These are phyloP conservation scores for Tremella mesenterica DNA, from an alignment of 768 basidiomycete genomes.

Conservation along the genomic window DNA sequence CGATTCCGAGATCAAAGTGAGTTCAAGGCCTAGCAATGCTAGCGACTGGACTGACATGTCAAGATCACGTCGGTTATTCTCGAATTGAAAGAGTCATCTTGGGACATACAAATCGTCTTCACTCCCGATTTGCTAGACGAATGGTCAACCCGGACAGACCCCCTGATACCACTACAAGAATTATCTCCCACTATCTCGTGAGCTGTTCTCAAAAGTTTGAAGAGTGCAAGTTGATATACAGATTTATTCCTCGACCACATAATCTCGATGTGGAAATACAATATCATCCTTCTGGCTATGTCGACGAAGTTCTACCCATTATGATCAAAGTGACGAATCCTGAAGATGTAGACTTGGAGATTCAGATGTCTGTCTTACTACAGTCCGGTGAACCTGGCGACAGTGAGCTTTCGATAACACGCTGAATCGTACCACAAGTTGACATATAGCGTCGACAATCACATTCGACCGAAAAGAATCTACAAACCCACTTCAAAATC, in stretches of 20 bases:
- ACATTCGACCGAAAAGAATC: neutral
- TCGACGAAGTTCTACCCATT: slow-evolving; percentile 75
- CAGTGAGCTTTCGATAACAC: slow-evolving; percentile 8
- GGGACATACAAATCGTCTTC: slow-evolving; percentile 61
- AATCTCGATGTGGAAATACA: slow-evolving; percentile 52
- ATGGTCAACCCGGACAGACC: slow-evolving; percentile 9
- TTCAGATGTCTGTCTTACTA: slow-evolving; percentile 64
- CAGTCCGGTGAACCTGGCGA: slow-evolving; percentile 42
- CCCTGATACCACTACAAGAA: slow-evolving; percentile 5
- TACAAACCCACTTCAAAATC: neutral
- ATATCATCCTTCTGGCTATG: slow-evolving; percentile 62
- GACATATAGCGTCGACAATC: neutral
- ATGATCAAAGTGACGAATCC: slow-evolving; percentile 59
- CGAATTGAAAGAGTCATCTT: slow-evolving; percentile 51
- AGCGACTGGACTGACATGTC: neutral
- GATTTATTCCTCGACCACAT: slow-evolving; percentile 53
- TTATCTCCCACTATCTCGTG: slow-evolving; percentile 15
- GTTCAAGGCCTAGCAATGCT: slow-evolving; percentile 14
- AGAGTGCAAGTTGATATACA: neutral
- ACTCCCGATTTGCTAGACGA: slow-evolving; percentile 40
- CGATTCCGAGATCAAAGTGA: slow-evolving; percentile 54
- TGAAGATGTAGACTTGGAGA: slow-evolving; percentile 62
- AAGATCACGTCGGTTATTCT: slow-evolving; percentile 3
- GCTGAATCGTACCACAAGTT: neutral
- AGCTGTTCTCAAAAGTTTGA: neutral